Conservation (phyloP, 257 asterid species). For the Solanum virginianum region DNA sequence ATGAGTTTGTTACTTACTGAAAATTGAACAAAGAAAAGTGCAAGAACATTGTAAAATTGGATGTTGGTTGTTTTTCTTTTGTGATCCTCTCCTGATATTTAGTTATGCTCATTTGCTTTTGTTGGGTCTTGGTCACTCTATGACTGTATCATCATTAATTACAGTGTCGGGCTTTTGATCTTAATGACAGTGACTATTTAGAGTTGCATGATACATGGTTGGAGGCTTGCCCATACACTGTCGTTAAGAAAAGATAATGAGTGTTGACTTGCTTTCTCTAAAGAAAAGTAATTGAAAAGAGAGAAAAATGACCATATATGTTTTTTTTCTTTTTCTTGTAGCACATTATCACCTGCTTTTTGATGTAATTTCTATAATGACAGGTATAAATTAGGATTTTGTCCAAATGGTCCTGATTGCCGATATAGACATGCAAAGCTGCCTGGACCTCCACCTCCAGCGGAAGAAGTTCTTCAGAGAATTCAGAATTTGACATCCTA, state of each 20-base stretch:
- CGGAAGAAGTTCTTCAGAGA: slow-evolving; percentile 88
- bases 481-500: slow-evolving; percentile 66
- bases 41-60: background rate
- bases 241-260: background rate
- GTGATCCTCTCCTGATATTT: background rate
- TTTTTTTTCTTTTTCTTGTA: background rate
- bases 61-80: background rate
- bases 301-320: background rate
- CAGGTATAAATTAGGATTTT: slow-evolving; percentile 96
- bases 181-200: background rate
- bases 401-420: slow-evolving; percentile 97
- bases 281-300: background rate
- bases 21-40: background rate
- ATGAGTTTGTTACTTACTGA: background rate
- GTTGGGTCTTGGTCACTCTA: background rate
- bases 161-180: background rate
- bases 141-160: background rate
- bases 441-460: slow-evolving; percentile 97
- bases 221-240: background rate
- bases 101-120: background rate
- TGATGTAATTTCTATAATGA: background rate
- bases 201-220: background rate
- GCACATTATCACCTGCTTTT: background rate
- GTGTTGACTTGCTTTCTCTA: background rate
- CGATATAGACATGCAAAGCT: slow-evolving; percentile 91